phyloP scores from a whole-genome alignment of 2,329 filamentous ascomycete genomes.

The Xylaria multiplex region DNA sequence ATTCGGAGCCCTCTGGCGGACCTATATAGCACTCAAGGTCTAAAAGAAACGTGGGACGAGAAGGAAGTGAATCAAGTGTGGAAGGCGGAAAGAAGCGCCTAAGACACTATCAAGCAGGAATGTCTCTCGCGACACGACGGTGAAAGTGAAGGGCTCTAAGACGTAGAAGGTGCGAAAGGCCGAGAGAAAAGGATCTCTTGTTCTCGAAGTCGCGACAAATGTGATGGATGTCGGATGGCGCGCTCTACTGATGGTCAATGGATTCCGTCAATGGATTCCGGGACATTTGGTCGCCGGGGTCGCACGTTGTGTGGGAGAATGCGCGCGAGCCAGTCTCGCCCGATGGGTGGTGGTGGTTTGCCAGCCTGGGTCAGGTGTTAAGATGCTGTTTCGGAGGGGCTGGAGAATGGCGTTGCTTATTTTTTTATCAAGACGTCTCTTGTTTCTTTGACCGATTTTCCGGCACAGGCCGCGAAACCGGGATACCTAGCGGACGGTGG shows the following conservation, averaged over 20 bases:
- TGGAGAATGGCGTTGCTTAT: conserved; percentile 34
- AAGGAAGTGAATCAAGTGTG: conserved; percentile 42
- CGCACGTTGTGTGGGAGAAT: conserved; percentile 28
- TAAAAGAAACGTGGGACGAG: conserved; percentile 38
- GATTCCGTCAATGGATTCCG: conserved; percentile 1
- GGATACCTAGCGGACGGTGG: conserved; percentile 8
- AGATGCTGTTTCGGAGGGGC: conserved; percentile 37
- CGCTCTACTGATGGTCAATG: conserved; percentile 35
- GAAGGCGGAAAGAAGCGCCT: conserved; percentile 47
- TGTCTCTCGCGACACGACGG: conserved; percentile 44
- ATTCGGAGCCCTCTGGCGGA: conserved; percentile 39
- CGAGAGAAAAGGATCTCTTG: conserved; percentile 42
- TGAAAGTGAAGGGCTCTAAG: conserved; percentile 35
- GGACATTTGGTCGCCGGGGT: conserved; percentile 30
- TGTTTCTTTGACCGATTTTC: conserved; percentile 42
- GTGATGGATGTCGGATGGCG: conserved; percentile 46
- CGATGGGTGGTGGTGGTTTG: conserved; percentile 24
- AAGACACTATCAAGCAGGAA: conserved; percentile 38
- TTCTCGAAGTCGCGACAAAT: conserved; percentile 47
- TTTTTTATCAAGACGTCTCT: conserved; percentile 30
- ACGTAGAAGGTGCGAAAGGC: conserved; percentile 36
- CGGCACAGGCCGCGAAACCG: conserved; percentile 32
- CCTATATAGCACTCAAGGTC: conserved; percentile 42
- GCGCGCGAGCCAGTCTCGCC: conserved; percentile 33
- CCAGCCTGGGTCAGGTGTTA: conserved; percentile 31